These are phyloP conservation scores for Marsdenia floribunda DNA, from an alignment of 257 asterid genomes.

Conservation along the genomic window DNA sequence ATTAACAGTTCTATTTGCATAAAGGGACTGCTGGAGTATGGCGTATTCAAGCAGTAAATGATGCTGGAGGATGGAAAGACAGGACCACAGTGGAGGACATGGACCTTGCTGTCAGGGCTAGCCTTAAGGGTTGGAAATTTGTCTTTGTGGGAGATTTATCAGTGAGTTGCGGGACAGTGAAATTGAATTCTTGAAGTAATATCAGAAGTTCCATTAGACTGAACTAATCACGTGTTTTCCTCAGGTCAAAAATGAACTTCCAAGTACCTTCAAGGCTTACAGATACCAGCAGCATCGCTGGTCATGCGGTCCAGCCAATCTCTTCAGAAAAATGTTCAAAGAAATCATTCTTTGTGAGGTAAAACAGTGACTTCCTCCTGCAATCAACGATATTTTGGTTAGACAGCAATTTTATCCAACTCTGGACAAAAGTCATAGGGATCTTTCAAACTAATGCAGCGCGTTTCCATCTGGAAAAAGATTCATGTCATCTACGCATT, in stretches of 20 bases:
- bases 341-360: conserved; percentile 69
- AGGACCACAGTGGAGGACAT: conserved; percentile 82
- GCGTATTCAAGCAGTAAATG: conserved; percentile 56
- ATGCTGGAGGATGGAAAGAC: conserved; percentile 84
- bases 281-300: conserved; percentile 88
- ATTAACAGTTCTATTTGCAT: conserved; percentile 15
- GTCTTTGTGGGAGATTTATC: conserved; percentile 56
- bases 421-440: conserved; percentile 9
- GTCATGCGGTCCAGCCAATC: conserved; percentile 93
- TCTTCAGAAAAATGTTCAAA: conserved; percentile 65
- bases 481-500: conserved; percentile 64
- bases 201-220: conserved; percentile 6
- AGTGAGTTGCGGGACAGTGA: conserved; percentile 33
- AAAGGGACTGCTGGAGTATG: conserved; percentile 76
- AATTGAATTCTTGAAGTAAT: conserved; percentile 15
- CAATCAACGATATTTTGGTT: not conserved
- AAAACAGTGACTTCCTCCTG: conserved; percentile 5
- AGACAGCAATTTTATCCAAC: not conserved
- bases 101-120: conserved; percentile 82
- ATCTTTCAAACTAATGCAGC: conserved; percentile 44
- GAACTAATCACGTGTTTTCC: conserved; percentile 23
- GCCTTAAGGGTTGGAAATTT: conserved; percentile 77
- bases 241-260: conserved; percentile 85
- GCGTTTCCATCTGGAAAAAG: conserved; percentile 66
- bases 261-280: conserved; percentile 85